Evolutionary conservation across 768 basidiomycete species (phyloP).

Genomic region (Daedaleopsis sinensis): DNA sequence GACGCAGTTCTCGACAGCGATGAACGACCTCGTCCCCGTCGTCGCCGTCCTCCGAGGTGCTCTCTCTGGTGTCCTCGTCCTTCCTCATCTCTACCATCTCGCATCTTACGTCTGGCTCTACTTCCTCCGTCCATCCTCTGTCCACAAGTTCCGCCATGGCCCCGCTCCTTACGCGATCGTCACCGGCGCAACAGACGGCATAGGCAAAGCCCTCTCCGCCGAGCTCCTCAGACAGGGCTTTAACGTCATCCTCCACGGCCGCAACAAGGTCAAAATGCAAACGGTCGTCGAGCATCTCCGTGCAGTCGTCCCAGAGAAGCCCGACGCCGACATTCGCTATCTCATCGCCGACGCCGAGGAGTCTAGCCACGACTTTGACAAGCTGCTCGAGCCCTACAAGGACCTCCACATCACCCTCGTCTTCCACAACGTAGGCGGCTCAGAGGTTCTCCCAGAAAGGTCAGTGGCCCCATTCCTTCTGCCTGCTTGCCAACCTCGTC

Average conservation of each 20-base stretch:
- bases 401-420: conserved; percentile 32
- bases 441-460: conserved; percentile 14
- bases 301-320: background rate
- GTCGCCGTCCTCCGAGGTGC: conserved; percentile 10
- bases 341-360: conserved; percentile 28
- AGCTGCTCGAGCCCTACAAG: conserved; percentile 23
- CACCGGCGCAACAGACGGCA: conserved; percentile 34
- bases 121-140: conserved; percentile 21
- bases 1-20: too few species aligned
- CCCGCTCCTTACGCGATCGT: conserved; percentile 28
- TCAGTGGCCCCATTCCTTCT: conserved; percentile 4
- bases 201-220: conserved; percentile 28
- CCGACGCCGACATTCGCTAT: conserved; percentile 22
- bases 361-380: conserved; percentile 23
- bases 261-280: conserved; percentile 24
- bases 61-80: conserved; percentile 20
- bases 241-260: conserved; percentile 33
- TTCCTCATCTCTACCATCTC: conserved; percentile 22
- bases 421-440: conserved; percentile 30
- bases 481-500: background rate
- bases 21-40: background rate
- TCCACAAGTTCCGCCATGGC: conserved; percentile 27
- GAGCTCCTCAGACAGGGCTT: conserved; percentile 32
- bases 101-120: conserved; percentile 26
- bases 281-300: conserved; percentile 26